Evolutionary conservation across 768 basidiomycete species (phyloP), one percentile per base, ranked within the genome.

Genomic region (Russula sp.): DNA sequence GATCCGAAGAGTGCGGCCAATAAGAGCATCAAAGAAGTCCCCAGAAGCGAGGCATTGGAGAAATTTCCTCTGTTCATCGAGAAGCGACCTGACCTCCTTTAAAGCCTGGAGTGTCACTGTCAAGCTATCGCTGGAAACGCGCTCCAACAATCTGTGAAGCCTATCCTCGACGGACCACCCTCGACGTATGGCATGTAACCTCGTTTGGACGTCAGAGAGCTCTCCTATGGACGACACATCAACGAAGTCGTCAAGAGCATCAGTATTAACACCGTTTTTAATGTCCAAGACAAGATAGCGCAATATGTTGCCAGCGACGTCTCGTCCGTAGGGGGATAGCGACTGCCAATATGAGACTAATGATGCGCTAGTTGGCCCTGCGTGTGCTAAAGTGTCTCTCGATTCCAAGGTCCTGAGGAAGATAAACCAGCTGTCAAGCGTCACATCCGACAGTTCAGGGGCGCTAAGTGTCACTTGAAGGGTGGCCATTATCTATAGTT

Each of bases 391-490:
- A 46, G 94, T 77, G 64, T 98, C 94, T 49, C 71, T 73, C 20
- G 83, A 79, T 3, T 79, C 76, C 20, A 96, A 73, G 2, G 84
- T 85, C 16, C 76, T 80, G 63, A 96, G 74, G 73, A 98, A 97
- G 29, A 75, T 78, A 58, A 81, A 73, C 93, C 94, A 98, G 42
- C 85, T 88, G 36, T 82, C 76, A 3, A 99, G 76, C 0, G 93
- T 89, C 7, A 85, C 86, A 60, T 88, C 83, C 0, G 90, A 82
- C 7, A 99, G 78, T 62, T 88, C 87, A 0, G 81, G 80, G 11
- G 91, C 79, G 38, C 77, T 73, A n/a, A 97, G 79, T 75, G 88
- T 90, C 7, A 90, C 93, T 74, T 98, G 96, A 42, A 99, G 81
- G 18, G 89, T 93, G 0, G 96, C 93, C 90, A 98, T 93, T 67